These are phyloP conservation scores for Bremia lactucae DNA, from an alignment of 352 stramenopile genomes.

Conservation along the genomic window DNA sequence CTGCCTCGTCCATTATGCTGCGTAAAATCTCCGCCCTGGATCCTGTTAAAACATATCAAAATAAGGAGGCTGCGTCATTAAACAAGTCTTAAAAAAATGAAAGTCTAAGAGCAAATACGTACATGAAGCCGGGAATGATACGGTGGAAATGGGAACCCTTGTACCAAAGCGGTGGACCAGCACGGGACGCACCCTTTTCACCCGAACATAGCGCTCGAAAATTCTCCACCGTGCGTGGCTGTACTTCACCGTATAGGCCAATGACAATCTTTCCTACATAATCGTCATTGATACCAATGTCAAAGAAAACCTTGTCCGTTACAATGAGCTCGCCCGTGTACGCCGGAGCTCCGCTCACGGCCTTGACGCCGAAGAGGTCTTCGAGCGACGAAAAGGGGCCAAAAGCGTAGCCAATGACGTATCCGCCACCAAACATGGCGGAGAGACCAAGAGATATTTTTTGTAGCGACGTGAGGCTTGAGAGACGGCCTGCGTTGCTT, in stretches of 20 bases:
- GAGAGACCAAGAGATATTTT: conserved; percentile 37
- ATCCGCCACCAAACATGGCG: conserved; percentile 47
- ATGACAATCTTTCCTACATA: conserved; percentile 79
- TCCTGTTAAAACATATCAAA: conserved; percentile 30
- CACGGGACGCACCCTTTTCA: conserved; percentile 55
- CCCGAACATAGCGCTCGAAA: conserved; percentile 74
- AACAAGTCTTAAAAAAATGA: neutral
- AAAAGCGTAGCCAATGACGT: conserved; percentile 61
- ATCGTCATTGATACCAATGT: conserved; percentile 92
- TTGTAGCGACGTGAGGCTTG: conserved; percentile 28
- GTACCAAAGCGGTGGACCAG: conserved; percentile 93
- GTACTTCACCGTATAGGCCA: conserved; percentile 63
- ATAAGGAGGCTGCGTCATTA: neutral
- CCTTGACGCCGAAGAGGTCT: conserved; percentile 38
- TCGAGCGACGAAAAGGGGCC: conserved; percentile 53
- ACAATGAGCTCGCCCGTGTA: conserved; percentile 50
- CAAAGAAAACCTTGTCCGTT: conserved; percentile 91
- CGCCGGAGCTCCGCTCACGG: conserved; percentile 13
- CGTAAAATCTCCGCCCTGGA: conserved; percentile 93
- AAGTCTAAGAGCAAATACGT: conserved; percentile 13
- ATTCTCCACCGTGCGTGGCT: conserved; percentile 74
- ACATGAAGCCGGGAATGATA: conserved; percentile 94
- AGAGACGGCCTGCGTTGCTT: conserved; percentile 1
- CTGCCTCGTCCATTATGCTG: conserved; percentile 87
- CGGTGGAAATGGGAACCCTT: conserved; percentile 92